Conservation (phyloP, 2,329 filamentous ascomycete species). For the Penicillium digitatum region DNA sequence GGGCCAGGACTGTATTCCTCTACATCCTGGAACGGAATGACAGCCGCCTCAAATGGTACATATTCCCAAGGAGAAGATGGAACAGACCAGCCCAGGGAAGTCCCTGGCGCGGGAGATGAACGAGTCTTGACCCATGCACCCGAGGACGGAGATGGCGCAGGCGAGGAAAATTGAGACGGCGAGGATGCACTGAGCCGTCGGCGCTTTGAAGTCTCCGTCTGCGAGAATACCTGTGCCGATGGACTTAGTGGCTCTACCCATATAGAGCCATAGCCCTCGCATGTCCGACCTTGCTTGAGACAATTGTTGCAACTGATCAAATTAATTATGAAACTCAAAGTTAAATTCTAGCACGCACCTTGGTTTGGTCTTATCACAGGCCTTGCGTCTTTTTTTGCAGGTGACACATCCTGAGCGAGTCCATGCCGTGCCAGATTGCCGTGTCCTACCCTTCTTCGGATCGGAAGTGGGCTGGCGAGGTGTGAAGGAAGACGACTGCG, state of each 20-base stretch:
- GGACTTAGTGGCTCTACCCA: constrained; percentile 37
- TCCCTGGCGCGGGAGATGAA: constrained; percentile 8
- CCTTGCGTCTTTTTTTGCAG: constrained; percentile 38
- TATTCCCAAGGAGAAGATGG: constrained; percentile 3
- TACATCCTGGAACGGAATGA: neutral
- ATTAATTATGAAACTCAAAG: neutral
- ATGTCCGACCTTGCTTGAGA: constrained; percentile 32
- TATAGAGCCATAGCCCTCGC: constrained; percentile 38
- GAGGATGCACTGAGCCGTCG: constrained; percentile 20
- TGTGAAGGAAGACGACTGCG: neutral
- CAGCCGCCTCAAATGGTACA: neutral
- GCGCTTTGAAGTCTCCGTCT: constrained; percentile 19
- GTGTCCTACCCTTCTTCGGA: constrained; percentile 24
- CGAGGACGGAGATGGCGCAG: constrained; percentile 12
- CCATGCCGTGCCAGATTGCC: constrained; percentile 32
- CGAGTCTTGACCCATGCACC: constrained; percentile 11
- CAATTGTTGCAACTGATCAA: constrained; percentile 28
- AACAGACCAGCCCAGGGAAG: constrained; percentile 4
- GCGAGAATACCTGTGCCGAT: constrained; percentile 29
- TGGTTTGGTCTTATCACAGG: constrained; percentile 39
- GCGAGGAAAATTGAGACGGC: constrained; percentile 9
- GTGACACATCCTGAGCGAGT: constrained; percentile 41
- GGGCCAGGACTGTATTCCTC: neutral
- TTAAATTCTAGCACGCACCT: constrained; percentile 20
- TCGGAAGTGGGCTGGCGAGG: constrained; percentile 3